Conservation (phyloP, 805 yeast species). For the Starmerella powellii region DNA sequence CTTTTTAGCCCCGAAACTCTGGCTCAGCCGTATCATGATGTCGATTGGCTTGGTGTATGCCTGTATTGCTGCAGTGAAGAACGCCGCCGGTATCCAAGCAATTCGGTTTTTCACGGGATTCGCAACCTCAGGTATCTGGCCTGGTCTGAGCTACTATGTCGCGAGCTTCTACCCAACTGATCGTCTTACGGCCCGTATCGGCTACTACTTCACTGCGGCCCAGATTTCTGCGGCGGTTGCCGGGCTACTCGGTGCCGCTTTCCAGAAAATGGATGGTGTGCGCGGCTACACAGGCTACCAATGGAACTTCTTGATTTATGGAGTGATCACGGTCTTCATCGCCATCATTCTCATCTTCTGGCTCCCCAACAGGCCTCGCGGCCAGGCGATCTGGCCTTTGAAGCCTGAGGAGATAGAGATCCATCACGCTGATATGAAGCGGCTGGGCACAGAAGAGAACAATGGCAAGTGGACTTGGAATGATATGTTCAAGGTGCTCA, state of each 20-base stretch:
- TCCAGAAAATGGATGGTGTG: slow-evolving; percentile 66
- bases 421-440: slow-evolving; percentile 49
- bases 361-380: slow-evolving; percentile 69
- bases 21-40: slow-evolving; percentile 69
- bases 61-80: slow-evolving; percentile 54
- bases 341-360: slow-evolving; percentile 64
- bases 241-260: slow-evolving; percentile 77
- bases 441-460: slow-evolving; percentile 35
- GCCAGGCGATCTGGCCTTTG: slow-evolving; percentile 28
- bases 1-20: slow-evolving; percentile 67
- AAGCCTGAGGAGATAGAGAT: slow-evolving; percentile 39
- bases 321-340: slow-evolving; percentile 49
- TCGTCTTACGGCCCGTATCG: slow-evolving; percentile 64
- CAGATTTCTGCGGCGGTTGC: slow-evolving; percentile 85
- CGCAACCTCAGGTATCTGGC: slow-evolving; percentile 83
- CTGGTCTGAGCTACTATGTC: slow-evolving; percentile 74
- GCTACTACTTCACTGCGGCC: slow-evolving; percentile 84
- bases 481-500: slow-evolving; percentile 44
- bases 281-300: slow-evolving; percentile 72
- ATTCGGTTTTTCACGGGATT: slow-evolving; percentile 60
- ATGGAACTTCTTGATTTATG: slow-evolving; percentile 74
- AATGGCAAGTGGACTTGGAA: slow-evolving; percentile 45
- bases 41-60: slow-evolving; percentile 67
- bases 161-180: slow-evolving; percentile 77
- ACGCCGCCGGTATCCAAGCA: slow-evolving; percentile 52